Conservation (phyloP, 2,329 filamentous ascomycete species). For the Massarina eburnea region DNA sequence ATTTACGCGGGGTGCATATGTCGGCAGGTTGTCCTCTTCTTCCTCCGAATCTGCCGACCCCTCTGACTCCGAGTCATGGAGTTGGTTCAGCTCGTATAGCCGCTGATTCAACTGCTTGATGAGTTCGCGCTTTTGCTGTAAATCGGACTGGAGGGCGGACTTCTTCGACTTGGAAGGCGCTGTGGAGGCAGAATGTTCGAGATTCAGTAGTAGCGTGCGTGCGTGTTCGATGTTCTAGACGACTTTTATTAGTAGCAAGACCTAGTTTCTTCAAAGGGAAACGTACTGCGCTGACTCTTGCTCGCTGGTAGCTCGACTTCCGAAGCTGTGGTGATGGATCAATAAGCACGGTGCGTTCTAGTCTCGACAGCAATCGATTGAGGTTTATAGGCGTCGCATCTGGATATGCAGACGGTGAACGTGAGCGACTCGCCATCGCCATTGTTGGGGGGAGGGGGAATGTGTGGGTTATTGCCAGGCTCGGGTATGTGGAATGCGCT, state of each 20-base stretch:
- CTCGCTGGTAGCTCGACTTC: conserved; percentile 67
- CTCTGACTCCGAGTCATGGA: conserved; percentile 45
- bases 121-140: conserved; percentile 65
- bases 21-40: conserved; percentile 45
- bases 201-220: conserved; percentile 65
- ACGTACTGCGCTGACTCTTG: conserved; percentile 57
- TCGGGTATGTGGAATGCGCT: neutral
- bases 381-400: conserved; percentile 52
- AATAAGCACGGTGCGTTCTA: conserved; percentile 66
- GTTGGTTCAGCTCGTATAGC: conserved; percentile 68
- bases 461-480: neutral
- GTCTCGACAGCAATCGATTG: conserved; percentile 63
- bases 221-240: conserved; percentile 71
- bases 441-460: neutral
- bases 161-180: conserved; percentile 50
- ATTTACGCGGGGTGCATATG: conserved; percentile 45
- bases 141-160: conserved; percentile 63
- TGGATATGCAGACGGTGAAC: conserved; percentile 24
- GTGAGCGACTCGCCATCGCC: conserved; percentile 10
- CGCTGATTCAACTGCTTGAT: conserved; percentile 68
- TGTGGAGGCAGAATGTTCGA: conserved; percentile 68
- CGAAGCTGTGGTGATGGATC: conserved; percentile 62
- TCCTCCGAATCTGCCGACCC: conserved; percentile 44
- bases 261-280: neutral
- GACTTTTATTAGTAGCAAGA: neutral